Evolutionary conservation across 192 early-diverging fungal species (phyloP).

Genomic region (Mortierella antarctica): DNA sequence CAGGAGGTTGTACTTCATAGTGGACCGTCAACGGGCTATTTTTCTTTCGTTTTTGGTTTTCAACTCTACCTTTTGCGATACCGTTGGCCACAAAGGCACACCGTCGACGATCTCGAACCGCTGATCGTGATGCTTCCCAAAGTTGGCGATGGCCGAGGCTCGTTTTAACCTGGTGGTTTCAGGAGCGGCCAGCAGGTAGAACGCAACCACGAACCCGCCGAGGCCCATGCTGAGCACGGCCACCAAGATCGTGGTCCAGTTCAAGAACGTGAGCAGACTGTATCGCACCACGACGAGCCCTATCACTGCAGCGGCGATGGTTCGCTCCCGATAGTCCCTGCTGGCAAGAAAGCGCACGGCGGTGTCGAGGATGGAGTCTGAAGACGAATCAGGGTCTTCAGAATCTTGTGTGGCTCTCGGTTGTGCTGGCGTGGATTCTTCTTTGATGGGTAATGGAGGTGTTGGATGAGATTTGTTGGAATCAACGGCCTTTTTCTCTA

Average conservation of each 20-base stretch:
- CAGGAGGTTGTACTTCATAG: not conserved
- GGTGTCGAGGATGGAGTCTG: too few species aligned
- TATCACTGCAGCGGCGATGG: not conserved
- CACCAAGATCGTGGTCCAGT: slow-evolving; percentile 16
- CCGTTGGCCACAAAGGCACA: slow-evolving; percentile 9
- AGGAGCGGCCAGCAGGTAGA: slow-evolving; percentile 41
- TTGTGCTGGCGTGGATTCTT: too few species aligned
- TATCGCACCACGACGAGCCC: slow-evolving; percentile 3
- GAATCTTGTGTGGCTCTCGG: too few species aligned
- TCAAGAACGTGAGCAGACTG: slow-evolving; percentile 10
- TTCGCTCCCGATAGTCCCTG: slow-evolving; percentile 7
- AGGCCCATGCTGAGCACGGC: slow-evolving; percentile 32
- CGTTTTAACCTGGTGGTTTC: slow-evolving; percentile 32
- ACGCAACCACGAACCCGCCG: slow-evolving; percentile 32
- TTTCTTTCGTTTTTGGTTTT: too few species aligned
- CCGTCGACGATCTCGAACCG: slow-evolving; percentile 26
- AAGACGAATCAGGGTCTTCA: too few species aligned
- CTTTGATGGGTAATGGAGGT: too few species aligned
- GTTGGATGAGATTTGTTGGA: too few species aligned
- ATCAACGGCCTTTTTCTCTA: too few species aligned
- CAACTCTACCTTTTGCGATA: slow-evolving; percentile 5
- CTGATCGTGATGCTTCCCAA: slow-evolving; percentile 22
- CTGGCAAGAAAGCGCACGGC: not conserved
- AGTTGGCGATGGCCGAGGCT: slow-evolving; percentile 22
- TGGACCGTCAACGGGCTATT: too few species aligned